Evolutionary conservation across 495 filamentous ascomycete genomes (phyloP), one percentile per base, ranked within the genome.

Genomic region (Cercophora newfieldiana): DNA sequence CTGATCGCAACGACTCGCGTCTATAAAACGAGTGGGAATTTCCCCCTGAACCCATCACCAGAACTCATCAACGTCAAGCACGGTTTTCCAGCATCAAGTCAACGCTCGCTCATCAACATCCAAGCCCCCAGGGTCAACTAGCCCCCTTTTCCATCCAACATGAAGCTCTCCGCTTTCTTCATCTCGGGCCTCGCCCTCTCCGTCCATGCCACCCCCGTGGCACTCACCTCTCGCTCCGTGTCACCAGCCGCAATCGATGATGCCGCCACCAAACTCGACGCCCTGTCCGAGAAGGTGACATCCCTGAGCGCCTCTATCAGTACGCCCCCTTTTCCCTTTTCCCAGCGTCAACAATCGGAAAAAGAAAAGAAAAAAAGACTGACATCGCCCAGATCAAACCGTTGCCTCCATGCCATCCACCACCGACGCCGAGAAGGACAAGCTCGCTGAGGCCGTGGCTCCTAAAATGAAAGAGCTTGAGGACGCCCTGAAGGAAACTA

Each of bases 381-480:
- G 1, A 48, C 26, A 22, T 18, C 21, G 3, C 18, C 18, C 26
- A 65, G 63, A 65, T 44, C 4, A 59, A 59, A 65, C 63, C 26
- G 18, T 65, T 16, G 54, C 63, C 16, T 30, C 63, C 16, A 59
- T 54, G 54, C 63, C 63, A 16, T 47, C 37, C 55, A 4, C 28
- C 6, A 59, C 63, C 31, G 63, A 59, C 0, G 0, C 33, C 0
- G 63, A 65, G 2, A 65, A 65, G 21, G 63, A 65, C 63, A 50
- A 48, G 12, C 49, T 53, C 37, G 54, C 63, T 7, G 25, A 59
- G 19, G 55, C 63, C 24, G 63, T 65, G n/a, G 63, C 54, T 1
- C 63, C 63, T 0, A 1, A 65, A 37, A 24, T 65, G 25, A 29
- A 59, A 18, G 33, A 65, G 44, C 63, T 65, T 55, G 63, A 65